Evolutionary conservation across 352 stramenopile genomes (phyloP), one percentile per base, ranked within the genome.

Genomic region (Globisporangium yorkense): DNA sequence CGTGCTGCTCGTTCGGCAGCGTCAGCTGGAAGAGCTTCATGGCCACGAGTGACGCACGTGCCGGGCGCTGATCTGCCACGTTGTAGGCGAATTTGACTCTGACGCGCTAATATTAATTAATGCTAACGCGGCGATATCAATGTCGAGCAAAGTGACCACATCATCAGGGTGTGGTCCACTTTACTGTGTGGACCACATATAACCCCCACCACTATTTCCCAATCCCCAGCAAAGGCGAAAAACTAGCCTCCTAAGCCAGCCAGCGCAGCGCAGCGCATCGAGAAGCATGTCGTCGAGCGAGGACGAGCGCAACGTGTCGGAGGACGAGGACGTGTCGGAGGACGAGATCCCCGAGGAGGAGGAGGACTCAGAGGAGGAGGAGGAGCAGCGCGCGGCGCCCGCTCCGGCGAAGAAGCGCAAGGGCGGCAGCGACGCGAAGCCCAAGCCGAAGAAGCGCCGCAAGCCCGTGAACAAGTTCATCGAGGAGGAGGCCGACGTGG

Each of bases 11-110:
- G 58, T 93, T 92, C 24, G 84, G 84, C 47, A 93, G 71, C 60
- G 84, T 93, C 51, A 93, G 80, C 69, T 93, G 84, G 76, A 93
- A 93, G 62, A 93, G 84, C 81, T 93, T 93, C 84, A 92, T 93
- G 48, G 5, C 54, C n/a, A 21, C n/a, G 21, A 13, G 46, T 27
- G 21, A 21, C n/a, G 4, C 15, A 37, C 27, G n/a, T 18, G 35
- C 24, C 24, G 1, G 24, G 24, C 1, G 24, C 24, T 27, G 31
- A 35, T 35, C 31, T 7, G 5, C 12, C 8, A 39, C 33, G 33
- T 39, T 39, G 33, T 9, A 35, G 33, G 33, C 24, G 1, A 27
- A 27, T 27, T 27, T 27, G 24, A 27, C 24, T 27, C 24, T 27
- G 24, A 27, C 24, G 24, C 24, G 24, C 24, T 27, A 27, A 27